A percentile compares a stretch with the other conserved stretches of the same genome.
Evolutionary conservation across 1,284 basidiomycete genomes (phyloP).

Genomic region (Schizopora paradoxa): DNA sequence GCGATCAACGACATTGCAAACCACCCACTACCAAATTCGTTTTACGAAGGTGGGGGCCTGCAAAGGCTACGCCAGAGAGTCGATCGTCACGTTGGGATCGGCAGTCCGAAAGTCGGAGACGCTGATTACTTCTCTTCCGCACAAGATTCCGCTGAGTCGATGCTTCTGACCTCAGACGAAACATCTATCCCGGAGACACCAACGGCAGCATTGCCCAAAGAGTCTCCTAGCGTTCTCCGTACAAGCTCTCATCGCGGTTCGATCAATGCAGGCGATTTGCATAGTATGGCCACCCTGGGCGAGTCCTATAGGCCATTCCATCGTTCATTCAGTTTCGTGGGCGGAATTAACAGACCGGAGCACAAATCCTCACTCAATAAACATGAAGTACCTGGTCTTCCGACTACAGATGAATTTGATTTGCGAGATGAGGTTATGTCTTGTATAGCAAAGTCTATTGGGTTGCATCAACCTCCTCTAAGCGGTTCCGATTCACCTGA

Average conservation of each 20-base stretch:
- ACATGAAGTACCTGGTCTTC: background rate
- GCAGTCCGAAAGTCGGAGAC: slow-evolving; percentile 37
- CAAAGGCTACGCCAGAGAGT: slow-evolving; percentile 85
- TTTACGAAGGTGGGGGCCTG: slow-evolving; percentile 93
- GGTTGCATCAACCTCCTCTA: slow-evolving; percentile 81
- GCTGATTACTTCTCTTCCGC: slow-evolving; percentile 48
- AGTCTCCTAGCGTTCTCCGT: slow-evolving; percentile 28
- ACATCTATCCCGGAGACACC: slow-evolving; percentile 8
- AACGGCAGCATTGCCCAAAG: slow-evolving; percentile 9
- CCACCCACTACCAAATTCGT: slow-evolving; percentile 85
- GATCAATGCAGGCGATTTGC: slow-evolving; percentile 67
- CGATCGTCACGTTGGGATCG: slow-evolving; percentile 45
- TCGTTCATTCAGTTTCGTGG: slow-evolving; percentile 39
- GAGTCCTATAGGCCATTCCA: slow-evolving; percentile 44
- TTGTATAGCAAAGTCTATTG: slow-evolving; percentile 96
- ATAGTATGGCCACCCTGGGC: slow-evolving; percentile 43
- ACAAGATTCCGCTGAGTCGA: slow-evolving; percentile 1
- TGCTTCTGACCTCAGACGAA: slow-evolving; percentile 8
- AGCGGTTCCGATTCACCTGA: slow-evolving; percentile 60
- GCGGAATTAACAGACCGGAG: background rate
- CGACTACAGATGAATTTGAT: slow-evolving; percentile 64
- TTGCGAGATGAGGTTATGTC: slow-evolving; percentile 93
- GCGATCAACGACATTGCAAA: slow-evolving; percentile 96
- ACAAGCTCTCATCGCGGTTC: slow-evolving; percentile 37
- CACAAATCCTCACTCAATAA: background rate